A percentile compares a stretch with the other conserved stretches of the same genome.
Conservation (phyloP, 2,329 filamentous ascomycete genomes). For the Colletotrichum horii region DNA sequence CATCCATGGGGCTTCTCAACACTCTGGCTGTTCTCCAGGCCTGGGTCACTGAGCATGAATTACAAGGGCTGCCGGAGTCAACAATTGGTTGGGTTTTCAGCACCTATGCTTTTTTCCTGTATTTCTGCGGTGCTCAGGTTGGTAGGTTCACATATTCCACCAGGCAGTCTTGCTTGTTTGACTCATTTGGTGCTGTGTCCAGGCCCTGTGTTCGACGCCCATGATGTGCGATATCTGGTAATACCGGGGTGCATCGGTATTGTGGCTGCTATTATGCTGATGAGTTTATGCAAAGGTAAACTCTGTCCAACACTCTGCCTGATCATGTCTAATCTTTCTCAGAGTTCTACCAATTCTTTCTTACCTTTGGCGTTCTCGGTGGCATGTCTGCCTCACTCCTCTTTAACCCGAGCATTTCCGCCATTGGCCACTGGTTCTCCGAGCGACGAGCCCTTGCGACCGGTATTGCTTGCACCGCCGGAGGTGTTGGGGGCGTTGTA, state of each 20-base stretch:
- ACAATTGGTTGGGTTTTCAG: conserved; percentile 77
- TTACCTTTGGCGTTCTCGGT: conserved; percentile 71
- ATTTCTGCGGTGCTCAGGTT: conserved; percentile 74
- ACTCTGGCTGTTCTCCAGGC: conserved; percentile 70
- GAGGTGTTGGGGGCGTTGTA: conserved; percentile 61
- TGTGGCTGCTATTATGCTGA: conserved; percentile 58
- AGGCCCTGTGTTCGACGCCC: conserved; percentile 71
- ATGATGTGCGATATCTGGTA: conserved; percentile 66
- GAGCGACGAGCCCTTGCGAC: conserved; percentile 69
- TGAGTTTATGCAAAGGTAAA: conserved; percentile 62
- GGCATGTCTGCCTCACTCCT: conserved; percentile 70
- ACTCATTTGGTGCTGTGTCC: not conserved
- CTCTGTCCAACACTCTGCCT: not conserved
- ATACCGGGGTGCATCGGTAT: conserved; percentile 61
- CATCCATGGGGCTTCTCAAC: conserved; percentile 71
- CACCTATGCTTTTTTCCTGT: conserved; percentile 72
- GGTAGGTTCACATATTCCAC: conserved; percentile 32
- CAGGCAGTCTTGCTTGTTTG: not conserved
- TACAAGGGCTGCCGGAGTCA: conserved; percentile 61
- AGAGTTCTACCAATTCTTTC: conserved; percentile 74
- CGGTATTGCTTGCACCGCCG: conserved; percentile 71
- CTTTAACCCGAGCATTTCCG: conserved; percentile 71
- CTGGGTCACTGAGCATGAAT: conserved; percentile 68
- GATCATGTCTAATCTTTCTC: not conserved
- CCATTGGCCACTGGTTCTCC: conserved; percentile 73